Percentiles rank a stretch among this genome's conserved stretches.
These are phyloP conservation scores for Vitis hybrid DNA, from an alignment of 177 flowering plant genomes.

Conservation along the genomic window DNA sequence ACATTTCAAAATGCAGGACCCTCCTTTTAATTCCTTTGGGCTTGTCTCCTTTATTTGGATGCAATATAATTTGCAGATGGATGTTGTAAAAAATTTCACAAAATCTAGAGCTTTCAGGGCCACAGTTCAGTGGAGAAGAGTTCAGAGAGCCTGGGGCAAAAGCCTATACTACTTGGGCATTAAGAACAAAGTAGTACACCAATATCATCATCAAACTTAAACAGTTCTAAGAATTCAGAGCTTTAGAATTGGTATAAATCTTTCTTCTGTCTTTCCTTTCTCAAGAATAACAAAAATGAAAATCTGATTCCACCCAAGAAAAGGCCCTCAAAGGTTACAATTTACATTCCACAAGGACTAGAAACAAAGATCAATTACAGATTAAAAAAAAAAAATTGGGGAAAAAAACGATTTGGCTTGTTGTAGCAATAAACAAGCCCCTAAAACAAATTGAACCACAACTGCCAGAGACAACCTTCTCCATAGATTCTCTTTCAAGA, in stretches of 20 bases:
- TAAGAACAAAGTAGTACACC: too few species aligned
- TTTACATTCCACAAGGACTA: constrained; percentile 34
- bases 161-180: too few species aligned
- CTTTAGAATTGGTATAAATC: constrained; percentile 9
- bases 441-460: constrained; percentile 20
- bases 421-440: constrained; percentile 27
- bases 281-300: not conserved
- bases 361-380: constrained; percentile 29
- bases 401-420: constrained; percentile 27
- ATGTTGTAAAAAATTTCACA: too few species aligned
- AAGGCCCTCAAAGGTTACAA: constrained; percentile 15
- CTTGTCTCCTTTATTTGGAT: too few species aligned
- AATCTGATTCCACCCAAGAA: constrained; percentile 10
- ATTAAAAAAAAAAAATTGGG: constrained; percentile 13
- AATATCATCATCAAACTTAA: too few species aligned
- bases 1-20: too few species aligned
- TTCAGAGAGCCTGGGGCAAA: too few species aligned
- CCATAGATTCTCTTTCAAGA: not conserved
- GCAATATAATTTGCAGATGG: too few species aligned
- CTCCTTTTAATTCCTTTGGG: too few species aligned
- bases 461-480: constrained; percentile 12
- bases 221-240: too few species aligned
- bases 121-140: too few species aligned
- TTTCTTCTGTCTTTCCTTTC: not conserved
- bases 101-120: too few species aligned